Evolutionary conservation across 108 stramenopile species (phyloP).

Genomic region (Aureococcus anophagefferens): DNA sequence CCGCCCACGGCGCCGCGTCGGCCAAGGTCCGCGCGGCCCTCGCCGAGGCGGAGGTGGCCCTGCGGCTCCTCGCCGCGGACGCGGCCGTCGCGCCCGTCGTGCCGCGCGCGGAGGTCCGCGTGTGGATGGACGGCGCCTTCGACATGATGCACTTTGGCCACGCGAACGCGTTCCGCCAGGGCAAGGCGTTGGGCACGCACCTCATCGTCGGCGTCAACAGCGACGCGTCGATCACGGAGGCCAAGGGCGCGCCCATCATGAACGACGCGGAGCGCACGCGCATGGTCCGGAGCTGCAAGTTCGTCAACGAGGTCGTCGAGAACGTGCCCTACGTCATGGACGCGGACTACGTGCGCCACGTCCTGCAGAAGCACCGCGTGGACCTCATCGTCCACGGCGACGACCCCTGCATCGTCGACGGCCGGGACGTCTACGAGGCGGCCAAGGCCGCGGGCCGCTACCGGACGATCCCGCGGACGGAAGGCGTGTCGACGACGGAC

Average conservation of each 20-base stretch:
- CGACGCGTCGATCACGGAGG: conserved; percentile 78
- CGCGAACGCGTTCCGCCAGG: conserved; percentile 98
- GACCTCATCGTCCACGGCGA: conserved; percentile 96
- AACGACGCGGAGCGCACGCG: conserved; percentile 80
- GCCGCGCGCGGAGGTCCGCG: too few relatives aligned
- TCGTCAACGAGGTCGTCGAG: conserved; percentile 93
- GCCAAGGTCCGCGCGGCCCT: too few relatives aligned
- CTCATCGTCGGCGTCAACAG: conserved; percentile 94
- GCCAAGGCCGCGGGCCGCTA: conserved; percentile 68
- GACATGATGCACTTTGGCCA: conserved; percentile 97
- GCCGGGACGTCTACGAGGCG: conserved; percentile 72
- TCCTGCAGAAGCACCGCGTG: conserved; percentile 72
- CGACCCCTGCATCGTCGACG: conserved; percentile 94
- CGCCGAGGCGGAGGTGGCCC: too few relatives aligned
- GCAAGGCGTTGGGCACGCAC: conserved; percentile 78
- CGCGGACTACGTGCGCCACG: conserved; percentile 76
- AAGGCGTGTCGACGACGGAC: conserved; percentile 97
- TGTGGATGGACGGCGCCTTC: conserved; percentile 94
- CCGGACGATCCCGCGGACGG: conserved; percentile 87
- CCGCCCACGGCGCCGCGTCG: too few relatives aligned
- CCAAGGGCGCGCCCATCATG: conserved; percentile 89
- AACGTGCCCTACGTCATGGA: conserved; percentile 94
- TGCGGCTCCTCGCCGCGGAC: too few relatives aligned
- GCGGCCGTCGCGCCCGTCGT: too few relatives aligned
- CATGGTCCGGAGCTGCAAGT: conserved; percentile 90